These are phyloP conservation scores for Penicillium sp. DNA, from an alignment of 2,329 filamentous ascomycete species.

Conservation along the genomic window DNA sequence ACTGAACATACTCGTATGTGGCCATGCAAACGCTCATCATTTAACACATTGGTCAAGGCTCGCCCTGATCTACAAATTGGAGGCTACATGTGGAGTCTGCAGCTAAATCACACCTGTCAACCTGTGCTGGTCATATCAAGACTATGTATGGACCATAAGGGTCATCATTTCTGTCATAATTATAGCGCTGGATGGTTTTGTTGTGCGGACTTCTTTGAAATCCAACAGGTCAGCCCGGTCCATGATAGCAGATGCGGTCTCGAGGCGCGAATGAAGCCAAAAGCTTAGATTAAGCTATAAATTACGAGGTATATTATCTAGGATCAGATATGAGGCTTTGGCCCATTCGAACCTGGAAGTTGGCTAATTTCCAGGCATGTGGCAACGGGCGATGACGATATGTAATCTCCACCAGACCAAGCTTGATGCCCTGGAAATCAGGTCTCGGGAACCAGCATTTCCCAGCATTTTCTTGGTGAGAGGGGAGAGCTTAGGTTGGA, in stretches of 20 bases:
- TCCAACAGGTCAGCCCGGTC: background rate
- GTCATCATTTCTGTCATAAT: background rate
- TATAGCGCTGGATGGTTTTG: background rate
- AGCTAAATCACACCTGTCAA: background rate
- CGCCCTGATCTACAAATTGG: background rate
- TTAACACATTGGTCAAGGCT: background rate
- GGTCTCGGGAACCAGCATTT: background rate
- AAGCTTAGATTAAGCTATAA: background rate
- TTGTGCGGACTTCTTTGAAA: background rate
- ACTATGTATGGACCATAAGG: background rate
- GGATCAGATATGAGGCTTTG: background rate
- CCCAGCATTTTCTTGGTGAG: background rate
- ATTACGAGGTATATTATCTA: background rate
- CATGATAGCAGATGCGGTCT: background rate
- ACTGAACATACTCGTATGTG: background rate
- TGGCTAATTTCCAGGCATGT: conserved; percentile 4
- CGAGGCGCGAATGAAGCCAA: background rate
- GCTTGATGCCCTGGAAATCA: background rate
- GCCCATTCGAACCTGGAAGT: background rate
- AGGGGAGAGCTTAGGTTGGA: background rate
- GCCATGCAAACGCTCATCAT: background rate
- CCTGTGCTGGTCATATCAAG: background rate
- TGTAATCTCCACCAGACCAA: conserved; percentile 7
- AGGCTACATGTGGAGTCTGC: conserved; percentile 2
- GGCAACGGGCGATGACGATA: conserved; percentile 12